These are phyloP conservation scores for Tanacetum coccineum DNA, from an alignment of 129 eudicot genomes.

Conservation along the genomic window DNA sequence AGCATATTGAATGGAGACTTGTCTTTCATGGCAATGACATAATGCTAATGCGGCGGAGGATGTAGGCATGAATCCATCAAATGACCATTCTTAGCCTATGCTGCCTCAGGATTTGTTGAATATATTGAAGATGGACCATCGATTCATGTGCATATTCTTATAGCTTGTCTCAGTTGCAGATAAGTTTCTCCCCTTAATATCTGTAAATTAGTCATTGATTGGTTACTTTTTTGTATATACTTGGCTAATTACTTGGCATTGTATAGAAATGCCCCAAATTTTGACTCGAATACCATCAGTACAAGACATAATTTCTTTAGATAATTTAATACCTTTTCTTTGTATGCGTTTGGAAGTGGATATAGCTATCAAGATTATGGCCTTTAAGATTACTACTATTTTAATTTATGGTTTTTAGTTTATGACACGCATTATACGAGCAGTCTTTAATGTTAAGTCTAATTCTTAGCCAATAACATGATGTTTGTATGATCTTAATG, in stretches of 20 bases:
- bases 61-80: background rate
- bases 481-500: too few relatives aligned
- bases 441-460: too few relatives aligned
- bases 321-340: conserved; percentile 7
- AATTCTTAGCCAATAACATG: too few relatives aligned
- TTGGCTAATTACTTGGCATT: conserved; percentile 23
- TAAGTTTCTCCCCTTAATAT: conserved; percentile 86
- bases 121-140: conserved; percentile 28
- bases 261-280: conserved; percentile 41
- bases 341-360: conserved; percentile 26
- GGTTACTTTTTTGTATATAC: conserved; percentile 28
- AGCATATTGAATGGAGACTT: conserved; percentile 6
- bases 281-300: conserved; percentile 25
- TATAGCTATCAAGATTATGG: conserved; percentile 11
- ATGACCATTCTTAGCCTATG: conserved; percentile 14
- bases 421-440: too few relatives aligned
- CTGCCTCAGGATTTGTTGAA: conserved; percentile 25
- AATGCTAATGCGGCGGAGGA: conserved; percentile 1
- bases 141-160: conserved; percentile 51
- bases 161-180: conserved; percentile 90
- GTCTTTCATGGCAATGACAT: conserved; percentile 4
- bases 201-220: conserved; percentile 51
- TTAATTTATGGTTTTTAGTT: too few relatives aligned
- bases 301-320: conserved; percentile 20
- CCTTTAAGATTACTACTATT: too few relatives aligned